phyloP scores from a whole-genome alignment of 2,329 filamentous ascomycete genomes.

The Periconia macrospinosa region DNA sequence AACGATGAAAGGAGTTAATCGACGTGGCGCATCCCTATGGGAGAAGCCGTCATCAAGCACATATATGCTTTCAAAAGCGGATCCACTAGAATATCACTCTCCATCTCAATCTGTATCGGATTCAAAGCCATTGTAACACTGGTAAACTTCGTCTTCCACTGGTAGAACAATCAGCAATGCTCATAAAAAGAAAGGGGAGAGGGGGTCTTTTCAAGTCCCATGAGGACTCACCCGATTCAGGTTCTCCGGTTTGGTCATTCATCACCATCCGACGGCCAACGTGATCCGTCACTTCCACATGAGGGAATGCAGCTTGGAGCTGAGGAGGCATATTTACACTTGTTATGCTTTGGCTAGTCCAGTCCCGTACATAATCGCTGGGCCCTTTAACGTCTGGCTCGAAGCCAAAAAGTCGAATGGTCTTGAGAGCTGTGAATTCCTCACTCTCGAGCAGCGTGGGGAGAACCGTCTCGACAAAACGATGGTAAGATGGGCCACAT shows the following conservation, averaged over 20 bases:
- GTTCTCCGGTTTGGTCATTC: background rate
- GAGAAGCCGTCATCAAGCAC: too few relatives aligned
- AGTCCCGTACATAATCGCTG: background rate
- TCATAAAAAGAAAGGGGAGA: too few relatives aligned
- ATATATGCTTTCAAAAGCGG: too few relatives aligned
- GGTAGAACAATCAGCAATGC: too few relatives aligned
- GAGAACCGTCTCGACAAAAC: background rate
- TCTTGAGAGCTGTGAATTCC: background rate
- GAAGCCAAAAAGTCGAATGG: background rate
- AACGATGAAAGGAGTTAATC: too few relatives aligned
- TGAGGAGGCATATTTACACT: background rate
- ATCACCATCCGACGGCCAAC: background rate
- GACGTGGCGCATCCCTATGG: too few relatives aligned
- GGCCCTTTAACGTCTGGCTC: background rate
- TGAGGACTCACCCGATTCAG: background rate
- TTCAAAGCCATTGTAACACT: too few relatives aligned
- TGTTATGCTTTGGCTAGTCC: background rate
- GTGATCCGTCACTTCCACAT: background rate
- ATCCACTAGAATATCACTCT: too few relatives aligned
- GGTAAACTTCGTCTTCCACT: too few relatives aligned
- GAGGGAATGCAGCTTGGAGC: background rate
- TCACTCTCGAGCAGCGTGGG: background rate
- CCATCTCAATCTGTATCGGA: too few relatives aligned
- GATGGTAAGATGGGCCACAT: background rate
- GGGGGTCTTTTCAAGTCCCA: too few relatives aligned